Conservation (phyloP, 495 filamentous ascomycete genomes). For the Xylaria cubensis region DNA sequence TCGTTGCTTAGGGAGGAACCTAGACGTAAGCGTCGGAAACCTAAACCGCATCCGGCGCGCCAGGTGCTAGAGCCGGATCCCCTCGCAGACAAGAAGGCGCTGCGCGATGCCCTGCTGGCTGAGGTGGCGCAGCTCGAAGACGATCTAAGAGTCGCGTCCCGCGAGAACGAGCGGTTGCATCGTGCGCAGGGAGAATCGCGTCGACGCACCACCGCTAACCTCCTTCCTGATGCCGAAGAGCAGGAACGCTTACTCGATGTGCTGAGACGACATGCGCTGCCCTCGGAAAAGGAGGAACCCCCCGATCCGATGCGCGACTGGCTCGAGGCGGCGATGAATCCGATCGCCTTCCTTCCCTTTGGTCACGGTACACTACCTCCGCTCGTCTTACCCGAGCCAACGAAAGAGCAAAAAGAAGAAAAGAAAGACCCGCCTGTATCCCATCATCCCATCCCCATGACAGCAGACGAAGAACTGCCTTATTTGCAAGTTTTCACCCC, state of each 20-base stretch:
- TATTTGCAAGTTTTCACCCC: conserved; percentile 64
- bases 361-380: conserved; percentile 33
- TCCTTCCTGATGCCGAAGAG: conserved; percentile 33
- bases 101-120: conserved; percentile 45
- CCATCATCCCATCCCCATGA: conserved; percentile 59
- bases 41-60: conserved; percentile 40
- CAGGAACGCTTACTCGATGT: conserved; percentile 44
- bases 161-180: conserved; percentile 50
- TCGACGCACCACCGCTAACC: background rate
- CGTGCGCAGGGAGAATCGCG: conserved; percentile 33
- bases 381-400: conserved; percentile 22
- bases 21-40: conserved; percentile 31
- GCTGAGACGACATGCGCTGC: conserved; percentile 47
- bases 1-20: conserved; percentile 30
- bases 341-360: conserved; percentile 59
- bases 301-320: conserved; percentile 39
- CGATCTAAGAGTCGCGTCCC: conserved; percentile 44
- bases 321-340: conserved; percentile 51
- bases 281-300: conserved; percentile 38
- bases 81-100: conserved; percentile 46
- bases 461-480: conserved; percentile 59
- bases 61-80: conserved; percentile 46
- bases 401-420: conserved; percentile 18
- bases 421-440: conserved; percentile 47
- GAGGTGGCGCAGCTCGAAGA: conserved; percentile 46